These are phyloP conservation scores for Zygosaccharomyces bisporus DNA, from an alignment of 805 yeast genomes.

Conservation along the genomic window DNA sequence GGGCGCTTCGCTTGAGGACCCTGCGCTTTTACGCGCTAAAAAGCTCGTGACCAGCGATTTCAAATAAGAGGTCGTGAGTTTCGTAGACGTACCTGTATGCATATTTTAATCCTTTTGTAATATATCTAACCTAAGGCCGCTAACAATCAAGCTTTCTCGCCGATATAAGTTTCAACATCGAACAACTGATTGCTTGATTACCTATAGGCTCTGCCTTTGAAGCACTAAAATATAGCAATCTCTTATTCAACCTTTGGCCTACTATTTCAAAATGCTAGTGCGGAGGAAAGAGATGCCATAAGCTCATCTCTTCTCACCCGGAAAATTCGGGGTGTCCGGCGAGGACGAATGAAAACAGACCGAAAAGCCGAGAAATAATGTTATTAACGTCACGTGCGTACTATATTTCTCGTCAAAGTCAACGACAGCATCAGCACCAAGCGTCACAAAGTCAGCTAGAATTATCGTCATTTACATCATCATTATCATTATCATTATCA, in stretches of 20 bases:
- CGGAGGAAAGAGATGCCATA: not conserved
- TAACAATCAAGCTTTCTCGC: conserved; percentile 7
- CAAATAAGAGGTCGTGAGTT: not conserved
- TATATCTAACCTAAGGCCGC: not conserved
- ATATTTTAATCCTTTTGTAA: not conserved
- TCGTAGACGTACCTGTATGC: not conserved
- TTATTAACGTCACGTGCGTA: no score
- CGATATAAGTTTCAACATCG: not conserved
- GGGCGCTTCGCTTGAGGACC: not conserved
- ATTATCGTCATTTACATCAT: no score
- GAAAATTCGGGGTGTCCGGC: not conserved
- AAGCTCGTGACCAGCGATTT: not conserved
- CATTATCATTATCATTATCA: no score
- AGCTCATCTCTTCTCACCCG: not conserved
- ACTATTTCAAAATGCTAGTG: no score
- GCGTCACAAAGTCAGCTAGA: not conserved
- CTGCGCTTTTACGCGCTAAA: not conserved
- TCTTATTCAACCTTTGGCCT: no score
- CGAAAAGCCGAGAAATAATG: not conserved
- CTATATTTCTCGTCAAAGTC: no score
- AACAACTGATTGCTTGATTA: not conserved
- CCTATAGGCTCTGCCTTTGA: not conserved
- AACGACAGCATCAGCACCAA: not conserved
- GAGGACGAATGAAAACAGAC: not conserved
- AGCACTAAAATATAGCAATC: not conserved